Base-by-base conservation (phyloP, 208 protist species). In the Acanthamoeba triangularis region DNA sequence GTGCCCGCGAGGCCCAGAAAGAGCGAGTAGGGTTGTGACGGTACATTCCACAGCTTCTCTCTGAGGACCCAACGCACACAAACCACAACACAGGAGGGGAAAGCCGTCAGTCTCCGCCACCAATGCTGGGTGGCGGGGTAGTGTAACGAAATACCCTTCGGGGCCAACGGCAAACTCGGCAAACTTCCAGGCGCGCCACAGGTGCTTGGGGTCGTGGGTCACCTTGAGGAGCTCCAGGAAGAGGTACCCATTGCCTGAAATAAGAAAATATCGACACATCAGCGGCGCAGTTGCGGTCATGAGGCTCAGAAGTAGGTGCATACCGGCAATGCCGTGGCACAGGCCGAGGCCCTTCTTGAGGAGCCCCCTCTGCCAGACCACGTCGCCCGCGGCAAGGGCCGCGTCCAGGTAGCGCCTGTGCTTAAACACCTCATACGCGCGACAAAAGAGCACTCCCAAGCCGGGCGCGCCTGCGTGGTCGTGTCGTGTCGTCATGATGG, bases 211-310 rank as follows among this genome's bases (percentile, higher is more conserved):
- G 1, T 90, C n/a, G 52, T 28, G 7, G 0, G 80, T 65, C 52
- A 90, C 49, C 80, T 90, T 90, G 30, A 65, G 65, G 7, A 90
- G 80, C 80, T 90, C 80, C 80, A 90, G 35, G 80, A 90, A 90
- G 5, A 90, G 49, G 35, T 90, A 90, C 6, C 80, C 80, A 13
- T 90, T 90, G 80, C 80, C 80, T 90, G 61, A 30, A 10, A 23
- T n/a, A n/a, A n/a, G n/a, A n/a, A n/a, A n/a, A n/a, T n/a, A n/a
- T n/a, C n/a, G n/a, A 14, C 61, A 3, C n/a, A 16, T 69, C n/a
- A 49, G 44, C 44, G 13, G 41, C 6, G 6, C 41, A 47, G 13
- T 84, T 52, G n/a, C 41, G 37, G 78, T 0, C 6, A 59, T 10
- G 1, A 33, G 16, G 20, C 25, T 47, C 8, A 80, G 61, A 11